phyloP scores from a whole-genome alignment of 805 yeast genomes.

The Sugiyamaella marilandica region DNA sequence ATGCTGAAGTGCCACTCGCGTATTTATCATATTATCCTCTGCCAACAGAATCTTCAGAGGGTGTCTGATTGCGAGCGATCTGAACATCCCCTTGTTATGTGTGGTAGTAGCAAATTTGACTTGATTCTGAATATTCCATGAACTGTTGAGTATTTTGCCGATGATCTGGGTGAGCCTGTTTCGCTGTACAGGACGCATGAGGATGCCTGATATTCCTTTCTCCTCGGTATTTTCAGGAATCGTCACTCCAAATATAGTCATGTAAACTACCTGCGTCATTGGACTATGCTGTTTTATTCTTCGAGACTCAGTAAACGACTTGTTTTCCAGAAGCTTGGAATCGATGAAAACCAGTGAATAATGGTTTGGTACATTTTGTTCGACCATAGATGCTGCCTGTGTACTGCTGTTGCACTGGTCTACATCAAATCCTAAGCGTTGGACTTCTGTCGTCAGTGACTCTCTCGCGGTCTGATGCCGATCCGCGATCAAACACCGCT shows the following conservation, averaged over 20 bases:
- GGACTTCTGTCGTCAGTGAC: slow-evolving; percentile 35
- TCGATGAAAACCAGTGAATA: slow-evolving; percentile 23
- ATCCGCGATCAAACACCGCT: slow-evolving; percentile 35
- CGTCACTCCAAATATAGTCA: slow-evolving; percentile 26
- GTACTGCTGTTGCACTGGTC: slow-evolving; percentile 22
- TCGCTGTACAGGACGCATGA: slow-evolving; percentile 24
- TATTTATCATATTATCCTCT: slow-evolving; percentile 49
- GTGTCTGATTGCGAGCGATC: slow-evolving; percentile 22
- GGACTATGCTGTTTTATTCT: slow-evolving; percentile 16
- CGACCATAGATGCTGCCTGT: slow-evolving; percentile 19
- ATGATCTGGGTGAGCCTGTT: slow-evolving; percentile 21
- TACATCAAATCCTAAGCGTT: slow-evolving; percentile 36
- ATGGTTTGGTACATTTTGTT: slow-evolving; percentile 12
- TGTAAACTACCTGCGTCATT: slow-evolving; percentile 20
- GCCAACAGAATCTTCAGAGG: slow-evolving; percentile 49
- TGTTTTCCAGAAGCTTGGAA: slow-evolving; percentile 15
- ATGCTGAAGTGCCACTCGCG: slow-evolving; percentile 47
- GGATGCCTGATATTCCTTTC: slow-evolving; percentile 21
- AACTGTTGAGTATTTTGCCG: slow-evolving; percentile 16
- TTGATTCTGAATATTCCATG: slow-evolving; percentile 18
- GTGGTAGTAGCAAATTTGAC: slow-evolving; percentile 18
- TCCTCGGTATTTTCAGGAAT: slow-evolving; percentile 22
- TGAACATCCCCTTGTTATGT: slow-evolving; percentile 22
- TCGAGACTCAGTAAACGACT: slow-evolving; percentile 12
- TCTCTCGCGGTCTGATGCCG: slow-evolving; percentile 31